Conservation (phyloP, 2,329 filamentous ascomycete genomes). For the Xylaria sp. region DNA sequence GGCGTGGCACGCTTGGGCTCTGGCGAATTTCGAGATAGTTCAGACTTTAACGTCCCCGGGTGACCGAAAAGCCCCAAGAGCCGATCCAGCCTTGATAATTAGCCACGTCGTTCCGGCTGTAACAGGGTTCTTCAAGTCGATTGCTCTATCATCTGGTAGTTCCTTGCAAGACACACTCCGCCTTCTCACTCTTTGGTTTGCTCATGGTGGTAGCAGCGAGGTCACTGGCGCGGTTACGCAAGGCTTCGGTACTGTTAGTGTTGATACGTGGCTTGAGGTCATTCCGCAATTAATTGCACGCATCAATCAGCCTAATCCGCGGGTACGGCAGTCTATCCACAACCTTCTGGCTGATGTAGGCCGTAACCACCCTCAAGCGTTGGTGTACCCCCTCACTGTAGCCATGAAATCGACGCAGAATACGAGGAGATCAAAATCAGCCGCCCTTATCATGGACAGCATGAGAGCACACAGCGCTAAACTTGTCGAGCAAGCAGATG, state of each 20-base stretch:
- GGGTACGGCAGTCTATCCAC: conserved; percentile 90
- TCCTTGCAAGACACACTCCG: conserved; percentile 95
- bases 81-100: conserved; percentile 76
- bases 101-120: conserved; percentile 96
- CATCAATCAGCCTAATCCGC: conserved; percentile 93
- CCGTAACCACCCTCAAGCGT: conserved; percentile 90
- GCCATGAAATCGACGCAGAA: conserved; percentile 94
- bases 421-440: conserved; percentile 84
- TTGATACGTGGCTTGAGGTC: conserved; percentile 98
- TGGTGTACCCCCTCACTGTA: conserved; percentile 97
- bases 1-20: conserved; percentile 98
- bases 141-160: conserved; percentile 88
- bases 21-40: conserved; percentile 98
- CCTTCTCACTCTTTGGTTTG: conserved; percentile 94
- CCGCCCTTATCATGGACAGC: conserved; percentile 94
- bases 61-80: conserved; percentile 61
- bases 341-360: conserved; percentile 93
- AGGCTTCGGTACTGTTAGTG: conserved; percentile 89
- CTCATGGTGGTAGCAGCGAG: conserved; percentile 86
- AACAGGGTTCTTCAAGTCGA: conserved; percentile 96
- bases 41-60: conserved; percentile 78
- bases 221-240: conserved; percentile 91
- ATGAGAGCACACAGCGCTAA: conserved; percentile 95
- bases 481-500: conserved; percentile 93
- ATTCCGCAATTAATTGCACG: conserved; percentile 97